phyloP scores from a whole-genome alignment of 1,284 basidiomycete genomes.

The Austroboletus olivaceoglutinosus region DNA sequence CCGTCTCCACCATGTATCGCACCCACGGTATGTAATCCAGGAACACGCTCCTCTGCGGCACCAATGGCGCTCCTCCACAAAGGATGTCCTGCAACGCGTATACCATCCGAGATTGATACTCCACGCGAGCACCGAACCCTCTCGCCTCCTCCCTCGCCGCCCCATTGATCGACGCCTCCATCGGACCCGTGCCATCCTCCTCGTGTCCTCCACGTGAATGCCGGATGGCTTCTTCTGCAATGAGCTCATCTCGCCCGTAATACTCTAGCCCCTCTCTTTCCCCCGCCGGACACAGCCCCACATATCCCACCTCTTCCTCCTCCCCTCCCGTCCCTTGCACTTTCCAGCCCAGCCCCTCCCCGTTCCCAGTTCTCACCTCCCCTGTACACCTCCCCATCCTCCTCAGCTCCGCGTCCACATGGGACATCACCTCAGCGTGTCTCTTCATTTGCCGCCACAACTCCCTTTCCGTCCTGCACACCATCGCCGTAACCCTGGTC shows the following conservation, averaged over 20 bases:
- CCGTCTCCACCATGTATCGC: slow-evolving; percentile 62
- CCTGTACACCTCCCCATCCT: slow-evolving; percentile 19
- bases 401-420: slow-evolving; percentile 50
- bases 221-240: slow-evolving; percentile 45
- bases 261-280: slow-evolving; percentile 26
- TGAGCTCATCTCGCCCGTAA: slow-evolving; percentile 46
- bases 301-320: slow-evolving; percentile 63
- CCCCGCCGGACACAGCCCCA: slow-evolving; percentile 42
- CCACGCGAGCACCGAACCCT: slow-evolving; percentile 42
- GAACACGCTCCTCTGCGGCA: slow-evolving; percentile 45
- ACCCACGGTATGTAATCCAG: slow-evolving; percentile 75
- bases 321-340: slow-evolving; percentile 32
- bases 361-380: neutral
- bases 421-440: slow-evolving; percentile 50
- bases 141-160: slow-evolving; percentile 32
- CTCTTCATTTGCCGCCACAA: slow-evolving; percentile 29
- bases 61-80: slow-evolving; percentile 29
- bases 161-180: slow-evolving; percentile 32
- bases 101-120: slow-evolving; percentile 42
- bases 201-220: slow-evolving; percentile 46
- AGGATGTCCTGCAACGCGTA: slow-evolving; percentile 41
- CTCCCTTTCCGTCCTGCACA: slow-evolving; percentile 18
- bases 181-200: slow-evolving; percentile 30
- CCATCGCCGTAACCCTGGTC: slow-evolving; percentile 23
- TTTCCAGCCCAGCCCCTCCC: slow-evolving; percentile 9